These are phyloP conservation scores for Theileria orientalis DNA, from an alignment of 169 alveolate species.

Conservation along the genomic window DNA sequence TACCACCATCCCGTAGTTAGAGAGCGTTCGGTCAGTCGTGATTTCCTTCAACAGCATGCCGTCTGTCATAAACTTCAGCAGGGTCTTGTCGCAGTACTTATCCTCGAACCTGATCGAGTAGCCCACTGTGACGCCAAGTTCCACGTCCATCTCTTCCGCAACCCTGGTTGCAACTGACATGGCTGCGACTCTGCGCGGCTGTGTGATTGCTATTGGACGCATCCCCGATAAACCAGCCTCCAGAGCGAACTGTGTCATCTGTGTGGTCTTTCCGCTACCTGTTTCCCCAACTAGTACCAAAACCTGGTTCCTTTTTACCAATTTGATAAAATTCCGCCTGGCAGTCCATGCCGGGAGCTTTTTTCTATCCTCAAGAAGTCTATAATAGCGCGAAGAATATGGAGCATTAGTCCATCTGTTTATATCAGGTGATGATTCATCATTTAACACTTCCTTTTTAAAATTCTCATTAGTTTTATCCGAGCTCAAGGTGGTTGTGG, in stretches of 20 bases:
- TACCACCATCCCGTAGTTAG: slow-evolving; percentile 87
- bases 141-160: slow-evolving; percentile 96
- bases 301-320: slow-evolving; percentile 75
- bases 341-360: slow-evolving; percentile 88
- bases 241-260: slow-evolving; percentile 93
- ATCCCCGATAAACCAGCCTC: slow-evolving; percentile 81
- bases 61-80: slow-evolving; percentile 95
- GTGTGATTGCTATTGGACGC: slow-evolving; percentile 94
- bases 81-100: slow-evolving; percentile 81
- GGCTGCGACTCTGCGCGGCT: slow-evolving; percentile 99
- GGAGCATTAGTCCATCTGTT: slow-evolving; percentile 48
- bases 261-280: slow-evolving; percentile 99
- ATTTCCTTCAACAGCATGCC: slow-evolving; percentile 98
- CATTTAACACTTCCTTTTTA: background rate
- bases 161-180: slow-evolving; percentile 99
- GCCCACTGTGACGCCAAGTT: slow-evolving; percentile 95
- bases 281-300: slow-evolving; percentile 92
- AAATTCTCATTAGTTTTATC: background rate
- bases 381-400: slow-evolving; percentile 75
- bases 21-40: slow-evolving; percentile 88
- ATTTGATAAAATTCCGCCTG: slow-evolving; percentile 77
- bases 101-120: slow-evolving; percentile 98
- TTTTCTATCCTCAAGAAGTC: slow-evolving; percentile 76
- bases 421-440: slow-evolving; percentile 12
- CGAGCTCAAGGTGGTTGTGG: background rate